Percentiles rank a stretch among this genome's conserved stretches.
Conservation (phyloP, 495 filamentous ascomycete species). For the Daldinia caldariorum region DNA sequence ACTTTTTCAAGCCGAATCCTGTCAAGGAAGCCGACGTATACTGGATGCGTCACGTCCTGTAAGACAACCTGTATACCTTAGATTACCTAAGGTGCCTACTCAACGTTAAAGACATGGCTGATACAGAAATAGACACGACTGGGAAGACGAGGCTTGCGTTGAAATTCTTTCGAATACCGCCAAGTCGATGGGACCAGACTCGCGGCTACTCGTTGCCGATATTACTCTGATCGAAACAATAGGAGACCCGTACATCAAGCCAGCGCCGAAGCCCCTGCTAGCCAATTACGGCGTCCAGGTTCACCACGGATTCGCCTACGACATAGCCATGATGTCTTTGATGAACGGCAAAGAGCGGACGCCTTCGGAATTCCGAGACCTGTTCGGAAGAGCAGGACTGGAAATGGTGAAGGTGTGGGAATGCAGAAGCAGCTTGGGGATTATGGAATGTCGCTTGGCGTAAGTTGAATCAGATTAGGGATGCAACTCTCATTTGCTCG, state of each 20-base stretch:
- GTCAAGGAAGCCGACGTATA: constrained; percentile 55
- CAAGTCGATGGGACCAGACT: constrained; percentile 46
- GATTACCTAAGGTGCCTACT: too few species aligned
- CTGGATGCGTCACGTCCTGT: constrained; percentile 55
- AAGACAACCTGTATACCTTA: background rate
- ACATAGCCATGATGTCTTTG: constrained; percentile 52
- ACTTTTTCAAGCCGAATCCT: constrained; percentile 57
- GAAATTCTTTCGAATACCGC: constrained; percentile 49
- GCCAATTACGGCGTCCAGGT: constrained; percentile 51
- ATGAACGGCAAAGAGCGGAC: constrained; percentile 56
- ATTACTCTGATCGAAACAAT: constrained; percentile 54
- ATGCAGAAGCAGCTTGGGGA: constrained; percentile 37
- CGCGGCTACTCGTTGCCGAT: constrained; percentile 54
- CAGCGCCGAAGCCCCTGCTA: constrained; percentile 50
- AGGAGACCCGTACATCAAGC: constrained; percentile 42
- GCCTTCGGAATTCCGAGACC: constrained; percentile 47
- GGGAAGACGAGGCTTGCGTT: constrained; percentile 56
- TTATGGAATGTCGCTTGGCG: constrained; percentile 37
- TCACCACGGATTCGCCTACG: constrained; percentile 49
- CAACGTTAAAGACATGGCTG: constrained; percentile 15
- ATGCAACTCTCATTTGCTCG: constrained; percentile 14
- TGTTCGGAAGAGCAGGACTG: constrained; percentile 36
- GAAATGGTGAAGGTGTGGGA: constrained; percentile 43
- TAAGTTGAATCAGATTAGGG: constrained; percentile 13
- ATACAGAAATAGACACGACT: constrained; percentile 47